Conservation (phyloP, 352 stramenopile species). For the Phytopythium cucurbitacearum region DNA sequence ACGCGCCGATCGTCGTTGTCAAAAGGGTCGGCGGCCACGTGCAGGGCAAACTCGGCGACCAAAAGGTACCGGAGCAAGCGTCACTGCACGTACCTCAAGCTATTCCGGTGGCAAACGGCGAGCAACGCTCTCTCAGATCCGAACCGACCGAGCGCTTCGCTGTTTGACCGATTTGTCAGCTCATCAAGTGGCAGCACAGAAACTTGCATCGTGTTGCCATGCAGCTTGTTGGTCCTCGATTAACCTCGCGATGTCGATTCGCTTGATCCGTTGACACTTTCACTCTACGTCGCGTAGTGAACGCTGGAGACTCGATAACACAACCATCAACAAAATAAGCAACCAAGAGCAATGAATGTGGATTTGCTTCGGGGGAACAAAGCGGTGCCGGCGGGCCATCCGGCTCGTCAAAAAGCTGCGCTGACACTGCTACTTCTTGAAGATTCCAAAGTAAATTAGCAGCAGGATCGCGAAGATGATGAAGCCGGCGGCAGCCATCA, state of each 20-base stretch:
- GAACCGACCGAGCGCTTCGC: constrained; percentile 65
- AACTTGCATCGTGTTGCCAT: no score
- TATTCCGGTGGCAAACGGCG: constrained; percentile 23
- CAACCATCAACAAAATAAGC: no score
- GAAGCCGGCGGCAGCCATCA: constrained; percentile 70
- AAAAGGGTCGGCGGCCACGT: constrained; percentile 30
- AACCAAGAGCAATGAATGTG: constrained; percentile 8
- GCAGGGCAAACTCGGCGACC: constrained; percentile 25
- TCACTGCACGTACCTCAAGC: constrained; percentile 15
- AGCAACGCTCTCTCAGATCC: constrained; percentile 46
- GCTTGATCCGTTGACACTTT: no score
- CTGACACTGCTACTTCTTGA: constrained; percentile 63
- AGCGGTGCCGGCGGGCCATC: neutral
- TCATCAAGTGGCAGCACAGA: no score
- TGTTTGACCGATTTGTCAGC: constrained; percentile 22
- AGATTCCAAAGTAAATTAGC: constrained; percentile 88
- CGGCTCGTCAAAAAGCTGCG: no score
- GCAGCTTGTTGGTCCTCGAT: no score
- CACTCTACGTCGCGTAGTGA: no score
- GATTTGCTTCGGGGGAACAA: neutral
- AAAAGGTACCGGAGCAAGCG: constrained; percentile 16
- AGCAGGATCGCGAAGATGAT: constrained; percentile 81
- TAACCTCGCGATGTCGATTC: no score
- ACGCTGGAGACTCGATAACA: no score
- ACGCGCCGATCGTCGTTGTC: constrained; percentile 41